Conservation (phyloP, 73 alveolate genomes). For the Uronychia binucleata region DNA sequence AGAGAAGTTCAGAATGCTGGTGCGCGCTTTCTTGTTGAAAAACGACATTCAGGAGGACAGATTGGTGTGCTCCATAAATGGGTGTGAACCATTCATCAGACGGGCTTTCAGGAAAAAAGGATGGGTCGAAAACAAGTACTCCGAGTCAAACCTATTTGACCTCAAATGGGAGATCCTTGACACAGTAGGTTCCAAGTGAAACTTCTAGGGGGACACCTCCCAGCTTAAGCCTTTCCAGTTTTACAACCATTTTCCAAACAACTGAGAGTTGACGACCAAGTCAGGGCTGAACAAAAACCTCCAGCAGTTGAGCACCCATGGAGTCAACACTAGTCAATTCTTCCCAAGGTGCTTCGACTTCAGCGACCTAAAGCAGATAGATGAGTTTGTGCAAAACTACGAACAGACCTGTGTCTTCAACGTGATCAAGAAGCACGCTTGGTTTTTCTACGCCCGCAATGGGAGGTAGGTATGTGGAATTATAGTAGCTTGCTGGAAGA, state of each 20-base stretch:
- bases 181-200: not conserved
- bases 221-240: no score
- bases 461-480: not conserved
- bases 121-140: constrained; percentile 64
- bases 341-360: constrained; percentile 66
- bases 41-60: not conserved
- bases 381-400: constrained; percentile 35
- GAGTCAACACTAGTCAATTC: no score
- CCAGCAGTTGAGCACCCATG: constrained; percentile 23
- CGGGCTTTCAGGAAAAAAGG: constrained; percentile 66
- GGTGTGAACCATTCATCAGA: constrained; percentile 66
- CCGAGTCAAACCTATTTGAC: not conserved
- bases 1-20: no score
- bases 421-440: constrained; percentile 1
- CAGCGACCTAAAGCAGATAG: constrained; percentile 49
- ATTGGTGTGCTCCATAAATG: constrained; percentile 28
- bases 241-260: constrained; percentile 81
- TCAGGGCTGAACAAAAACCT: constrained; percentile 71
- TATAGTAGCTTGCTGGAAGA: no score
- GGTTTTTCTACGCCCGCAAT: not conserved
- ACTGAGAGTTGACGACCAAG: constrained; percentile 78
- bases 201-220: constrained; percentile 14
- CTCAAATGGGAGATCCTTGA: constrained; percentile 24
- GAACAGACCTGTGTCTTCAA: constrained; percentile 2
- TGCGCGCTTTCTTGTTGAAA: not conserved